phyloP scores from a whole-genome alignment of 495 filamentous ascomycete species.

The Xylaria longipes region DNA sequence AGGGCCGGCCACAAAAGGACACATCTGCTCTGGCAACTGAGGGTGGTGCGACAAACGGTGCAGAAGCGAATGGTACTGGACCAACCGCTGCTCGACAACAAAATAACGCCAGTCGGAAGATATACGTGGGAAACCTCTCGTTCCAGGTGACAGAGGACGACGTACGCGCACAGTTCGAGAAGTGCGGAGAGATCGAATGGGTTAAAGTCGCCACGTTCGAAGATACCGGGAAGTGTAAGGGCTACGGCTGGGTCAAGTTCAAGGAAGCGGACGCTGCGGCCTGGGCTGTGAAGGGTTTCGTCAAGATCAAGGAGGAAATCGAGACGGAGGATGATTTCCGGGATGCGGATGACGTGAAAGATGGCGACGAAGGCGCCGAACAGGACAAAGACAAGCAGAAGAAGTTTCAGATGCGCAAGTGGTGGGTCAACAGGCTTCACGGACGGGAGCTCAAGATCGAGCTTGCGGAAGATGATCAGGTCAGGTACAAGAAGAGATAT shows the following conservation, averaged over 20 bases:
- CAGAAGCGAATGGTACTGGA: slow-evolving; percentile 48
- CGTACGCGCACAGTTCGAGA: slow-evolving; percentile 76
- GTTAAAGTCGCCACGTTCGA: slow-evolving; percentile 93
- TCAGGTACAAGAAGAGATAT: slow-evolving; percentile 90
- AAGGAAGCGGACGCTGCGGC: slow-evolving; percentile 74
- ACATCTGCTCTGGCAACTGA: slow-evolving; percentile 32
- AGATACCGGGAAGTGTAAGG: slow-evolving; percentile 96
- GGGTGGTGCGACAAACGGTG: slow-evolving; percentile 35
- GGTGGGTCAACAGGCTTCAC: slow-evolving; percentile 81
- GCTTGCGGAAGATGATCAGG: slow-evolving; percentile 86
- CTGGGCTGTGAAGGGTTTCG: slow-evolving; percentile 82
- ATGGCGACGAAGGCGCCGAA: slow-evolving; percentile 41
- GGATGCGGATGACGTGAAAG: slow-evolving; percentile 54
- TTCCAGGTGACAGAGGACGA: slow-evolving; percentile 86
- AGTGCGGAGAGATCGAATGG: slow-evolving; percentile 79
- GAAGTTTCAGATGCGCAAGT: slow-evolving; percentile 70
- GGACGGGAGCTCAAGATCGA: slow-evolving; percentile 86
- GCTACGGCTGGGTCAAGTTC: slow-evolving; percentile 94
- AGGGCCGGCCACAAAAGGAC: slow-evolving; percentile 69
- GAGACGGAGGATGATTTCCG: slow-evolving; percentile 64
- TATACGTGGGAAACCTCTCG: slow-evolving; percentile 91
- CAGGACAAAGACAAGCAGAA: slow-evolving; percentile 40
- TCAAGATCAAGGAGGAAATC: slow-evolving; percentile 65
- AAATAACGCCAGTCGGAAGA: slow-evolving; percentile 67
- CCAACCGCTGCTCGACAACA: slow-evolving; percentile 40